Evolutionary conservation across 352 stramenopile species (phyloP).

Genomic region (Phytophthora multivora): DNA sequence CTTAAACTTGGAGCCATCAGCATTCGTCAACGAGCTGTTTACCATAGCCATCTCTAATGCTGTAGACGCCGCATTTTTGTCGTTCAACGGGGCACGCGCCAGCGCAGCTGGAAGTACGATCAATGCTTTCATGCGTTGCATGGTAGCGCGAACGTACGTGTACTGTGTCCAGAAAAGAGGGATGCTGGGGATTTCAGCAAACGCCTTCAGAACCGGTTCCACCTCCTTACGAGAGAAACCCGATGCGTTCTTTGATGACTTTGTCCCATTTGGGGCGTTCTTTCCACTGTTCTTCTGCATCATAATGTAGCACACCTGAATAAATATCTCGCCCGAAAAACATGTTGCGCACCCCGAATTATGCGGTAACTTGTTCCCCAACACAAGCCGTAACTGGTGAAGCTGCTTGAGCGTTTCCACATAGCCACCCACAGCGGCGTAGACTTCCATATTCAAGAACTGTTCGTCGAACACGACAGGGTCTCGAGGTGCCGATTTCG

Average conservation of each 20-base stretch:
- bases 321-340: conserved; percentile 72
- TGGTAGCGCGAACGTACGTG: conserved; percentile 30
- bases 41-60: conserved; percentile 27
- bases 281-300: conserved; percentile 17
- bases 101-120: conserved; percentile 24
- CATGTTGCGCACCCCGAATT: conserved; percentile 51
- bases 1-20: background rate
- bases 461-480: conserved; percentile 36
- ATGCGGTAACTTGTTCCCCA: conserved; percentile 48
- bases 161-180: conserved; percentile 41
- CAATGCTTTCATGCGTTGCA: conserved; percentile 40
- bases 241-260: conserved; percentile 5
- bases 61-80: conserved; percentile 18
- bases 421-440: conserved; percentile 49
- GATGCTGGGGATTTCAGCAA: conserved; percentile 23
- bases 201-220: conserved; percentile 27
- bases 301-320: conserved; percentile 52
- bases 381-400: conserved; percentile 51
- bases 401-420: conserved; percentile 63
- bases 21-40: conserved; percentile 2
- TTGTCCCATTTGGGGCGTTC: conserved; percentile 11
- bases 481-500: conserved; percentile 10
- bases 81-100: background rate
- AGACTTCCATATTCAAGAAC: conserved; percentile 55
- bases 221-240: conserved; percentile 34